Base-by-base conservation (phyloP, 2,329 filamentous ascomycete species). In the Fusarium acutatum region DNA sequence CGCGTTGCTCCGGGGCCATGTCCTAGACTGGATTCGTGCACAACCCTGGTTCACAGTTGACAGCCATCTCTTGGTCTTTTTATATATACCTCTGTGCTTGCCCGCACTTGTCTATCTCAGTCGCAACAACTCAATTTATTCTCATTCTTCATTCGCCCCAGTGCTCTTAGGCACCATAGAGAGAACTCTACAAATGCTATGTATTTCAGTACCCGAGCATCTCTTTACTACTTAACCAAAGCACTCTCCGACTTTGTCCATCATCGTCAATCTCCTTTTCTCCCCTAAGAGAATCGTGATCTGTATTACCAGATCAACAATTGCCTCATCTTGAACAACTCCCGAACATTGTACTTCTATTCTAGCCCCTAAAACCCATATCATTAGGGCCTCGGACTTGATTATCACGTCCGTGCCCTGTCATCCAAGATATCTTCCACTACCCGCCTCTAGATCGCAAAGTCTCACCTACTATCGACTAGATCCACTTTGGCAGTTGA, bases 401-500 rank as follows among this genome's bases (percentile, higher is more conserved):
- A 37, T 46, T 47, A 52, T 40, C n/a, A 34, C 47, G 44, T 59
- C 66, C 57, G 70, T 71, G 59, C 72, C 61, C 54, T 64, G 61
- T 47, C 56, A 60, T 30, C 28, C 57, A 57, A 56, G 43, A 30
- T 35, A 64, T n/a, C 44, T 24, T 60, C 50, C 56, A 56, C 28
- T 47, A 35, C 41, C 69, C 60, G 49, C 41, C 69, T 54, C 52
- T 40, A 49, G 34, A 35, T 35, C 52, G 30, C 41, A 30, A 40
- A 54, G 37, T 32, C 58, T 67, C 34, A 52, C 59, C 52, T 60
- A 49, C 63, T 50, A 20, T 49, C 49, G 35, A 38, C 59, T 52
- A 47, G 66, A 50, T 67, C 69, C 62, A 61, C 57, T 71, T 64
- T 73, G 60, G 72, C 61, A 66, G 56, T 71, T 74, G 56, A 72